phyloP scores from a whole-genome alignment of 1,284 basidiomycete species.

The Sparassis latifolia region DNA sequence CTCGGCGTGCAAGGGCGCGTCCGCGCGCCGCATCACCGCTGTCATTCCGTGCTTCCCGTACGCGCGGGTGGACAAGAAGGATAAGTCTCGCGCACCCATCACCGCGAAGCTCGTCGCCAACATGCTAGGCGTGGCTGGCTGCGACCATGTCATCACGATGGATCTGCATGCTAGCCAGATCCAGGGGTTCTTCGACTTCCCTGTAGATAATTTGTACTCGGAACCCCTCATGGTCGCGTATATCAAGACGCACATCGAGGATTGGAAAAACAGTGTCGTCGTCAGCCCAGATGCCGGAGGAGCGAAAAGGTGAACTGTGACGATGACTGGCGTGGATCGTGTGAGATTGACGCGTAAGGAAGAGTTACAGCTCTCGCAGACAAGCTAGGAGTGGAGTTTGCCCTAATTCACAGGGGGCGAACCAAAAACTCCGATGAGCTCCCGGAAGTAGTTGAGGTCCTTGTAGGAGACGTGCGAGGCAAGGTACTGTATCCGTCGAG shows the following conservation, averaged over 20 bases:
- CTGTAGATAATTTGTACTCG: constrained; percentile 93
- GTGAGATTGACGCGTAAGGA: constrained; percentile 2
- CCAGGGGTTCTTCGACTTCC: constrained; percentile 99
- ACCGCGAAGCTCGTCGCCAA: constrained; percentile 98
- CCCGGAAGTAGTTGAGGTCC: constrained; percentile 83
- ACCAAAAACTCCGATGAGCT: constrained; percentile 51
- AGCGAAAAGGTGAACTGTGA: constrained; percentile 74
- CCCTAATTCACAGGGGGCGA: constrained; percentile 91
- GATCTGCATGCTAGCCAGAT: constrained; percentile 98
- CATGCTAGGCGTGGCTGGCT: constrained; percentile 94
- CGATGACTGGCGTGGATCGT: too few relatives aligned
- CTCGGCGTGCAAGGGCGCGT: constrained; percentile 95
- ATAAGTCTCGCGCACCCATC: constrained; percentile 93
- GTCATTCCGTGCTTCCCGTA: constrained; percentile 99
- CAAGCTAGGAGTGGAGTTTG: constrained; percentile 93
- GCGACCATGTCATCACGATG: constrained; percentile 99
- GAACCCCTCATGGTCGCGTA: constrained; percentile 85
- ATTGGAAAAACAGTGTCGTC: constrained; percentile 87
- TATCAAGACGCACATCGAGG: constrained; percentile 84
- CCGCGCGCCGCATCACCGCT: constrained; percentile 93
- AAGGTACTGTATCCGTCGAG: constrained; percentile 45
- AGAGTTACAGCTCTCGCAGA: constrained; percentile 95
- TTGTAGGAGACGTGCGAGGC: constrained; percentile 94
- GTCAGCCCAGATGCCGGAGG: constrained; percentile 98
- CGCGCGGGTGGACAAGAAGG: constrained; percentile 97